A percentile compares a stretch with the other conserved stretches of the same genome.
Evolutionary conservation across 2,329 filamentous ascomycete genomes (phyloP).

Genomic region (Xylariaceae sp.): DNA sequence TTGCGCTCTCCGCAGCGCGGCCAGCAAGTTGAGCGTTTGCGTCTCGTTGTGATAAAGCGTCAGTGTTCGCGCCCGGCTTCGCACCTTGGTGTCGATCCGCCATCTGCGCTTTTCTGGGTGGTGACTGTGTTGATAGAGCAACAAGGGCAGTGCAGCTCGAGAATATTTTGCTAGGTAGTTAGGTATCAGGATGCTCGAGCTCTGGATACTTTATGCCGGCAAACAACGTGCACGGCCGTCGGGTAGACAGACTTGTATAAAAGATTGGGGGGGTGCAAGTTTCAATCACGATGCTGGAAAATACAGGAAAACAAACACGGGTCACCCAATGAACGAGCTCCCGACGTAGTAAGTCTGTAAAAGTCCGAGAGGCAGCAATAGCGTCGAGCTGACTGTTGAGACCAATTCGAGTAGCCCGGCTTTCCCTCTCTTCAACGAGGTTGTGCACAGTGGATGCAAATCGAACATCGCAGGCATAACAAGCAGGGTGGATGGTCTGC

Average conservation of each 20-base stretch:
- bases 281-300: not conserved
- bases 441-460: slow-evolving; percentile 16
- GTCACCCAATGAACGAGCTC: slow-evolving; percentile 1
- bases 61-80: slow-evolving; percentile 51
- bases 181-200: slow-evolving; percentile 2
- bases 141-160: slow-evolving; percentile 10
- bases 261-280: not conserved
- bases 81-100: slow-evolving; percentile 43
- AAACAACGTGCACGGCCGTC: not conserved
- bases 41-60: slow-evolving; percentile 61
- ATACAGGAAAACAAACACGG: slow-evolving; percentile 10
- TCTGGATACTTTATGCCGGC: not conserved
- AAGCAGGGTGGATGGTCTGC: slow-evolving; percentile 3
- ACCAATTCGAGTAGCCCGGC: not conserved
- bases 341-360: slow-evolving; percentile 14
- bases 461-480: slow-evolving; percentile 7
- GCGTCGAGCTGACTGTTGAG: slow-evolving; percentile 10
- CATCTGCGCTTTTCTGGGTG: slow-evolving; percentile 33
- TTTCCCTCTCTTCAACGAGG: slow-evolving; percentile 5
- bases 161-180: slow-evolving; percentile 5
- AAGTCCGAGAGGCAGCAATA: slow-evolving; percentile 18
- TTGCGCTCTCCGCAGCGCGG: slow-evolving; percentile 36
- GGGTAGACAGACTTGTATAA: not conserved
- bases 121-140: slow-evolving; percentile 9
- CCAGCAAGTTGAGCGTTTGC: slow-evolving; percentile 53